Percentiles rank a stretch among this genome's conserved stretches.
phyloP scores from a whole-genome alignment of 2,329 filamentous ascomycete genomes.

The Pseudocercospora musae region DNA sequence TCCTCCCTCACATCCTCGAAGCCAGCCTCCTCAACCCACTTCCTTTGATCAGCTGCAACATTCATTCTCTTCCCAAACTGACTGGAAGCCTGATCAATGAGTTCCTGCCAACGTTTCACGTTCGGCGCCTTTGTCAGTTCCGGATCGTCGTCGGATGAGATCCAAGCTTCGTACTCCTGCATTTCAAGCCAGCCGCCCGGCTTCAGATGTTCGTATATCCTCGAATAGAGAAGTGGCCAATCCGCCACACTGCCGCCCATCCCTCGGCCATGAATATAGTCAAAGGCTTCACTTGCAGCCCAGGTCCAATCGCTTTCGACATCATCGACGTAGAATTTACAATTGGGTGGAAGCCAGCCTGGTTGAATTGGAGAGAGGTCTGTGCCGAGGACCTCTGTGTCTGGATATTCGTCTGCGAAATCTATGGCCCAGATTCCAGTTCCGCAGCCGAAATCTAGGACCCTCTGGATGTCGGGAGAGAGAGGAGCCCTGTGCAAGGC shows the following conservation, averaged over 20 bases:
- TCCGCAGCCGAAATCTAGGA: conserved; percentile 21
- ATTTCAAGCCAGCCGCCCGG: conserved; percentile 40
- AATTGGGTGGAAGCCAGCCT: conserved; percentile 17
- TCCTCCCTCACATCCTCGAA: conserved; percentile 21
- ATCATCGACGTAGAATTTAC: conserved; percentile 22
- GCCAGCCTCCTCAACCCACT: conserved; percentile 18
- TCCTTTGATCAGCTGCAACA: conserved; percentile 13
- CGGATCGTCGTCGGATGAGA: conserved; percentile 27
- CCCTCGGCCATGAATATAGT: conserved; percentile 30
- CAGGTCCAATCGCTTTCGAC: conserved; percentile 22
- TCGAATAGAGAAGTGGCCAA: conserved; percentile 26
- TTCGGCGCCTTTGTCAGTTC: conserved; percentile 14
- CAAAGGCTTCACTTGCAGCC: conserved; percentile 25
- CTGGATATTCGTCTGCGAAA: conserved; percentile 29
- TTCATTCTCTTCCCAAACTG: conserved; percentile 20
- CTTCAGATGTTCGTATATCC: conserved; percentile 23
- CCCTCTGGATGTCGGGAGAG: background rate
- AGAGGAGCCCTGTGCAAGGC: conserved; percentile 10
- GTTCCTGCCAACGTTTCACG: conserved; percentile 15
- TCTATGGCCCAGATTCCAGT: conserved; percentile 36
- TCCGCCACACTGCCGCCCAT: conserved; percentile 27
- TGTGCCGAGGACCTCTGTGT: conserved; percentile 24
- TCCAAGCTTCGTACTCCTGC: conserved; percentile 34
- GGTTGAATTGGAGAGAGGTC: conserved; percentile 32
- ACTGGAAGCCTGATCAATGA: conserved; percentile 12